Evolutionary conservation across 2,329 filamentous ascomycete genomes (phyloP), one percentile per base, ranked within the genome.

Genomic region (Daldinia eschscholtzii): DNA sequence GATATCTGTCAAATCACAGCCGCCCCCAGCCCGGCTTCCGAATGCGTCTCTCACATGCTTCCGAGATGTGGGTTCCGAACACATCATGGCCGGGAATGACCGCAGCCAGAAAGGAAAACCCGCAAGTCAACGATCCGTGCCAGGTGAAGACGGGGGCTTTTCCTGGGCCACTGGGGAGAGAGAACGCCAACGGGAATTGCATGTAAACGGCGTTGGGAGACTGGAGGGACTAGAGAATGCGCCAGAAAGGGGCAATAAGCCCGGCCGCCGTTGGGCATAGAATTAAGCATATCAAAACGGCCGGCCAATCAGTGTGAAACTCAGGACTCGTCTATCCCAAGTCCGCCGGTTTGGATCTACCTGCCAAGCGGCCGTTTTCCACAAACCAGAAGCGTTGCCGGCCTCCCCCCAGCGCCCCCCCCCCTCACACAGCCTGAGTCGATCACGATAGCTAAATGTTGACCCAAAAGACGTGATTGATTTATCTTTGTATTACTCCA

Each of bases 21-120:
- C 64, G 55, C 39, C 37, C 33, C 37, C 20, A 67, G 55, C 15
- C 61, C 42, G 48, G 64, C 59, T 48, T 55, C 64, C 61, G 58
- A 64, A 61, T 52, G 33, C 33, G 39, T 61, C 57, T 67, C 67
- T 71, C 64, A 70, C 64, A 70, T 70, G 70, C 67, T 70, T 48
- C 67, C 70, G 69, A 70, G 61, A 62, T 52, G 46, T 52, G 64
- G 55, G 46, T 42, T 57, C 69, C 70, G 67, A 70, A 57, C 42
- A 67, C 41, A 39, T 55, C 63, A 64, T 65, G 63, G 37, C 44
- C 60, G 20, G 44, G 42, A n/a, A 62, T 59, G 53, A 33, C 59
- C 30, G 55, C 56, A 56, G 20, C 55, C 35, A 30, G 37, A 42
- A 55, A 26, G 35, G 53, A 30, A 33, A 26, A 41, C 39, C 39